phyloP scores from a whole-genome alignment of 2,329 filamentous ascomycete genomes.

The Phoma sp. region DNA sequence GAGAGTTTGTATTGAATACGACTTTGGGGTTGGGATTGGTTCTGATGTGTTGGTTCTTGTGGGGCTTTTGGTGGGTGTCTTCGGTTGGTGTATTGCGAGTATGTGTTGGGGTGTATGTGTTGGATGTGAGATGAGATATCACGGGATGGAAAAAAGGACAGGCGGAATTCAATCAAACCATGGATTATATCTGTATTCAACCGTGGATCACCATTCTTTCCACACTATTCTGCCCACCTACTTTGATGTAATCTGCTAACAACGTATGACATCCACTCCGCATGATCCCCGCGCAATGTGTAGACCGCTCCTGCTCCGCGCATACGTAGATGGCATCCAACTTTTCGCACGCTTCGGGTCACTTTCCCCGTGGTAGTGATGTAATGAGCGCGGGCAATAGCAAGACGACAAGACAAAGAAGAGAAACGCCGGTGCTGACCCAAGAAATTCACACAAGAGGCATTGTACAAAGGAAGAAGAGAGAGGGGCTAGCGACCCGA shows the following conservation, averaged over 20 bases:
- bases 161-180: too few relatives aligned
- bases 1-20: too few relatives aligned
- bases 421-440: slow-evolving; percentile 26
- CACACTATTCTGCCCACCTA: not conserved
- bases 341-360: slow-evolving; percentile 6
- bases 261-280: too few relatives aligned
- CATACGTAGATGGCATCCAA: slow-evolving; percentile 7
- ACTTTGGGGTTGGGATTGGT: too few relatives aligned
- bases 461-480: slow-evolving; percentile 16
- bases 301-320: not conserved
- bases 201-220: not conserved
- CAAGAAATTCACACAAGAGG: slow-evolving; percentile 29
- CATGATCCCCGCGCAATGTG: too few relatives aligned
- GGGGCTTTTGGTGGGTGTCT: too few relatives aligned
- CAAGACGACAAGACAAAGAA: not conserved
- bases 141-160: too few relatives aligned
- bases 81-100: too few relatives aligned
- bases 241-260: not conserved
- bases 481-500: slow-evolving; percentile 30
- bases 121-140: too few relatives aligned
- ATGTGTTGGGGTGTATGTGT: too few relatives aligned
- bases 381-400: slow-evolving; percentile 3
- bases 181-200: not conserved
- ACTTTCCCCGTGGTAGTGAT: not conserved
- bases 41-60: too few relatives aligned